Evolutionary conservation across 306 rosid genomes (phyloP).

Genomic region (Begonia masoniana): DNA sequence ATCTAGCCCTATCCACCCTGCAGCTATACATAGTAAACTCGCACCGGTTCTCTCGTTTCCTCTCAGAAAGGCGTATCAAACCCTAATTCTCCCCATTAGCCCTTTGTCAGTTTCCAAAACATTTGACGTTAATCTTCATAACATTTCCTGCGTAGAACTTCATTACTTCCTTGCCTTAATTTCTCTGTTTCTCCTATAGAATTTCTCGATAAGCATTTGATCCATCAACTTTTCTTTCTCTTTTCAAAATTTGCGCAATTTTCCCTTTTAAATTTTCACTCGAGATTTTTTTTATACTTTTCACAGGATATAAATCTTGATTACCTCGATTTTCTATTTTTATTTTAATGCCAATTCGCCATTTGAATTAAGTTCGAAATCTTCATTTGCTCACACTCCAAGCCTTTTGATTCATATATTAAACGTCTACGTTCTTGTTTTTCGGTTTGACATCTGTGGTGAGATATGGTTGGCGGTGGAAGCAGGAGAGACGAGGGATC

Average conservation of each 20-base stretch:
- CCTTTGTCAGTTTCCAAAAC: not conserved
- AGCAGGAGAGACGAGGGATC: constrained; percentile 83
- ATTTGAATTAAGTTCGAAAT: not conserved
- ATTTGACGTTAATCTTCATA: not conserved
- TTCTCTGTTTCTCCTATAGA: not conserved
- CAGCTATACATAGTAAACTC: not conserved
- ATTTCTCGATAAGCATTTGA: constrained; percentile 15
- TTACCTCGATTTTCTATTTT: no score
- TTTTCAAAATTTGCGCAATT: constrained; percentile 1
- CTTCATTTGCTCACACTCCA: constrained; percentile 3
- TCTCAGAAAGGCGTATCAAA: constrained; percentile 1
- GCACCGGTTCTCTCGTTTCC: not conserved
- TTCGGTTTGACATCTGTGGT: constrained; percentile 1
- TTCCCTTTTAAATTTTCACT: not conserved
- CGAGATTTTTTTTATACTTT: not conserved
- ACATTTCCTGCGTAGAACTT: not conserved
- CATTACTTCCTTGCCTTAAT: constrained; percentile 4
- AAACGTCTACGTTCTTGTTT: constrained; percentile 1
- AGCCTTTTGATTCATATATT: constrained; percentile 3
- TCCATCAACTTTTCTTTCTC: constrained; percentile 10
- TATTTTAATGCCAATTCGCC: no score
- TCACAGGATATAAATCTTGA: not conserved
- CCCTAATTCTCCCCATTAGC: not conserved
- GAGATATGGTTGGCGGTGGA: constrained; percentile 78
- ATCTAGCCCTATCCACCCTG: constrained; percentile 29